Evolutionary conservation across 495 filamentous ascomycete species (phyloP).

Genomic region (Lindgomyces ingoldianus): DNA sequence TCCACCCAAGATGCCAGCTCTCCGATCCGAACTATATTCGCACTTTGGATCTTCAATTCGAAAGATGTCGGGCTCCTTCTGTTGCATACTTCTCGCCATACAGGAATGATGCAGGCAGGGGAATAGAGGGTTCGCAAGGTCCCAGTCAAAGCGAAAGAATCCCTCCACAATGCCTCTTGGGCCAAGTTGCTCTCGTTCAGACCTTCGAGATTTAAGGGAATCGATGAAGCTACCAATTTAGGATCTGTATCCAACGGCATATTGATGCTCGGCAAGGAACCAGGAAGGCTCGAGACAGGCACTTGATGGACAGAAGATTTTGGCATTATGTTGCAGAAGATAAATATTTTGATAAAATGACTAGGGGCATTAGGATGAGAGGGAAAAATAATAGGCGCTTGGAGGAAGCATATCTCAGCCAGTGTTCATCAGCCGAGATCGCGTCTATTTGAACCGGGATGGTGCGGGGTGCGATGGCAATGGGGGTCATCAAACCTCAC

Average conservation of each 20-base stretch:
- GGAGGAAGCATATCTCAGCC: not conserved
- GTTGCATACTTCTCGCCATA: not conserved
- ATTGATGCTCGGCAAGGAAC: not conserved
- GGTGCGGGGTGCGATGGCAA: not conserved
- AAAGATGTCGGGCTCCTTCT: not conserved
- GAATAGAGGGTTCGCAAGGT: constrained; percentile 1
- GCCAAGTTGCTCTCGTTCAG: not conserved
- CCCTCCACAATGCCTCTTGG: constrained; percentile 1
- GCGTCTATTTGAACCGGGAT: not conserved
- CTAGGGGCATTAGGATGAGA: no score
- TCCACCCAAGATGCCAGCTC: not conserved
- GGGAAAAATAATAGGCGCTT: no score
- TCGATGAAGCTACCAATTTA: not conserved
- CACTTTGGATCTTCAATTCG: not conserved
- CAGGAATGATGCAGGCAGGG: not conserved
- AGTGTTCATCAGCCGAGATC: not conserved
- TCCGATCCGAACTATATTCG: not conserved
- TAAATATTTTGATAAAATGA: no score
- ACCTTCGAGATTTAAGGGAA: not conserved
- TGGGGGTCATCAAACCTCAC: no score
- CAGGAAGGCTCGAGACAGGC: not conserved
- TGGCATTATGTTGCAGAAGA: not conserved
- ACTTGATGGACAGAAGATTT: not conserved
- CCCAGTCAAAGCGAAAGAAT: not conserved
- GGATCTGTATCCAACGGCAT: not conserved